These are phyloP conservation scores for Stereum hirsutum DNA, from an alignment of 1,284 basidiomycete genomes.

Conservation along the genomic window DNA sequence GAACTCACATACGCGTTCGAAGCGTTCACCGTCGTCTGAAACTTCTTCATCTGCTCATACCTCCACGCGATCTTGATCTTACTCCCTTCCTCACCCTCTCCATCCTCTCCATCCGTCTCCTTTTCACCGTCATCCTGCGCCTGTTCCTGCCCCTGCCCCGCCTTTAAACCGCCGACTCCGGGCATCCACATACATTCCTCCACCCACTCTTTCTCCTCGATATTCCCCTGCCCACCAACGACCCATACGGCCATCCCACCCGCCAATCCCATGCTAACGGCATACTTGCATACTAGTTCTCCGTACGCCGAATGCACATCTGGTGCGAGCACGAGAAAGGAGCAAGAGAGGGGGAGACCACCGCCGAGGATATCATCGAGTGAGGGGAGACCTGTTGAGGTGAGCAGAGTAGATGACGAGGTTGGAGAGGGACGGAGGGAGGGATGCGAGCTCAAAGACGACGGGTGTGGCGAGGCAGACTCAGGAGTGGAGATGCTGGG, in stretches of 20 bases:
- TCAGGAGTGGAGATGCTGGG: no score
- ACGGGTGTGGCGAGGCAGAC: no score
- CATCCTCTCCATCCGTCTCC: constrained; percentile 22
- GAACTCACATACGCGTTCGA: constrained; percentile 35
- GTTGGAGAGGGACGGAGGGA: constrained; percentile 62
- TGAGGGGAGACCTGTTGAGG: constrained; percentile 87
- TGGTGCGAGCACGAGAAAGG: constrained; percentile 67
- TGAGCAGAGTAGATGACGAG: constrained; percentile 51
- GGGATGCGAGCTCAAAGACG: constrained; percentile 60
- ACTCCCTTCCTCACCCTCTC: constrained; percentile 31
- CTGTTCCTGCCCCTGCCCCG: constrained; percentile 6
- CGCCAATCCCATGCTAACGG: constrained; percentile 78
- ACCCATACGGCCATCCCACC: constrained; percentile 63
- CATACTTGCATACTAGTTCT: constrained; percentile 83
- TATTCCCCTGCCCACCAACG: no score
- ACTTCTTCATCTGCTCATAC: constrained; percentile 87
- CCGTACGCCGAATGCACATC: constrained; percentile 84
- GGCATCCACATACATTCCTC: constrained; percentile 76
- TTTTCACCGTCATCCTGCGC: constrained; percentile 23
- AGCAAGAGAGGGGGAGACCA: constrained; percentile 81
- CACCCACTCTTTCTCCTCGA: constrained; percentile 44
- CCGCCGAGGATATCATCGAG: constrained; percentile 95
- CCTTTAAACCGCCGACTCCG: constrained; percentile 14
- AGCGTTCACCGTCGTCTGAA: constrained; percentile 71
- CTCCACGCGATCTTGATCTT: constrained; percentile 92